Evolutionary conservation across 495 filamentous ascomycete genomes (phyloP).

Genomic region (Neurospora sp.): DNA sequence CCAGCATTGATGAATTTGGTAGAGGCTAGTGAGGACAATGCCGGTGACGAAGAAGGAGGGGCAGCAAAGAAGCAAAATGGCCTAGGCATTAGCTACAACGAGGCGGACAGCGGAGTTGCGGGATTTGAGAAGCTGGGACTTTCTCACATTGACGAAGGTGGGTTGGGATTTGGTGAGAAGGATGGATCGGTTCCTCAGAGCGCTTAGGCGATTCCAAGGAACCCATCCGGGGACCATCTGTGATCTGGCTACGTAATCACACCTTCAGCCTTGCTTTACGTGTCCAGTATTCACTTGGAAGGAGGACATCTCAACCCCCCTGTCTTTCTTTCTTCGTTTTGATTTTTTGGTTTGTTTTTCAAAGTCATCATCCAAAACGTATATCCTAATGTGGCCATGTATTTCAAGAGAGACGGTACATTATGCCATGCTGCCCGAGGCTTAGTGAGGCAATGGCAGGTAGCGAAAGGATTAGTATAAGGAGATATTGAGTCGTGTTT

Average conservation of each 20-base stretch:
- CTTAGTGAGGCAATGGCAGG: neutral
- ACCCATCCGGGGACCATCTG: neutral
- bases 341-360: neutral
- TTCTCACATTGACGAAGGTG: slow-evolving; percentile 27
- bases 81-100: slow-evolving; percentile 14
- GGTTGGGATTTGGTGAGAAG: slow-evolving; percentile 28
- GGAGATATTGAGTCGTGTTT: neutral
- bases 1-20: slow-evolving; percentile 74
- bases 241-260: neutral
- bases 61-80: slow-evolving; percentile 6
- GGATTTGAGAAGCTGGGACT: slow-evolving; percentile 37
- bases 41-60: slow-evolving; percentile 8
- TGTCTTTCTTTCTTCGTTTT: neutral
- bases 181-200: slow-evolving; percentile 28
- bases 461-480: neutral
- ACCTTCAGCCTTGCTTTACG: neutral
- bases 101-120: slow-evolving; percentile 40
- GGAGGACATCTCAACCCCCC: neutral
- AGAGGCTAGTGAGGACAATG: slow-evolving; percentile 36
- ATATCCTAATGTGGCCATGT: neutral
- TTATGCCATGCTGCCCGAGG: neutral
- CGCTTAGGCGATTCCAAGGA: slow-evolving; percentile 19
- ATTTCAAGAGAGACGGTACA: neutral
- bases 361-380: neutral
- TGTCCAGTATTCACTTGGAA: neutral